phyloP scores from a whole-genome alignment of 2,329 filamentous ascomycete species.

The Fusarium acutatum region DNA sequence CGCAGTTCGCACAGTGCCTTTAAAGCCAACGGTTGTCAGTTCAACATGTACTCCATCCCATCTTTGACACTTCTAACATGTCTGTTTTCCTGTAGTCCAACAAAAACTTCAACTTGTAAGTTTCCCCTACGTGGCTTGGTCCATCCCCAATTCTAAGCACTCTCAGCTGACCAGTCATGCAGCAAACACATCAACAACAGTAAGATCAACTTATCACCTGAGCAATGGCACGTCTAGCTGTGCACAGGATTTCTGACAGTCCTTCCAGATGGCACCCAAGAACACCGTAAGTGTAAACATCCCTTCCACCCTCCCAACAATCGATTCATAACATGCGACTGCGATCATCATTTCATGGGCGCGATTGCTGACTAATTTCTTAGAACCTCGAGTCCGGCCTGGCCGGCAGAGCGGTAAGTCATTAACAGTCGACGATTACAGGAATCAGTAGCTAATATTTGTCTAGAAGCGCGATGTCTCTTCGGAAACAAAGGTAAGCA shows the following conservation, averaged over 20 bases:
- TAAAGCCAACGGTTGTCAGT: fast-evolving
- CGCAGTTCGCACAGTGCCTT: fast-evolving
- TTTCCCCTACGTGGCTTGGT: neutral
- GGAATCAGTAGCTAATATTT: neutral
- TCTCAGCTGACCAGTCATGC: neutral
- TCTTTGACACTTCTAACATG: neutral
- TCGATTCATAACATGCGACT: neutral
- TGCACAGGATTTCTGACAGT: neutral
- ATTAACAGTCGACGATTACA: neutral
- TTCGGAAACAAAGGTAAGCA: fast-evolving
- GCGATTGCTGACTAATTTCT: neutral
- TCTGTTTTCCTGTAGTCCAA: neutral
- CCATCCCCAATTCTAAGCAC: neutral
- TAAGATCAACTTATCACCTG: neutral
- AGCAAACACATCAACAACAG: fast-evolving
- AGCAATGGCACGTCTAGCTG: neutral
- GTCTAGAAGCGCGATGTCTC: fast-evolving
- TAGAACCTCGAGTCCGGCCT: fast-evolving
- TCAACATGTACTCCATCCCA: neutral
- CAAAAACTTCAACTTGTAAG: neutral
- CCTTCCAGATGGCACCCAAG: fast-evolving
- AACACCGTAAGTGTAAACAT: neutral
- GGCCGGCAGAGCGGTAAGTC: neutral
- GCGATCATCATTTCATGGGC: neutral
- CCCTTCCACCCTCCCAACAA: neutral